phyloP scores from a whole-genome alignment of 345 rosid species.

The Brassica napus region DNA sequence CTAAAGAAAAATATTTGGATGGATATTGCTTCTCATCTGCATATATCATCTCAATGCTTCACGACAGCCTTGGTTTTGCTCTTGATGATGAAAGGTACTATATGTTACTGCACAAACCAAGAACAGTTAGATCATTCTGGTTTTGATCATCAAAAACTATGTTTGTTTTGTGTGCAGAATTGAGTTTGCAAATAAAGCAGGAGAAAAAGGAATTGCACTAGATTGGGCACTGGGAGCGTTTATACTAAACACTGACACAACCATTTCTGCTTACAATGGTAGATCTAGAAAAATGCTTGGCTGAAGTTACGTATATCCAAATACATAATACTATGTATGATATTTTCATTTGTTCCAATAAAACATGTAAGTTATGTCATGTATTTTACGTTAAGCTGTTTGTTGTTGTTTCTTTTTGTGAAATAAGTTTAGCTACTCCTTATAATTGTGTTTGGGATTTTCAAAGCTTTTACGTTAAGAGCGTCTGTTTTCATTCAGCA shows the following conservation, averaged over 20 bases:
- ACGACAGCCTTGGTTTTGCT: slow-evolving; percentile 79
- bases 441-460: background rate
- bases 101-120: background rate
- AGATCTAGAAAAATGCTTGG: slow-evolving; percentile 40
- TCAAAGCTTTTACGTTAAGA: background rate
- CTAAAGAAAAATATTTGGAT: slow-evolving; percentile 57
- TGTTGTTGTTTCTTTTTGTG: background rate
- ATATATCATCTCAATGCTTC: slow-evolving; percentile 77
- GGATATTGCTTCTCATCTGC: slow-evolving; percentile 88
- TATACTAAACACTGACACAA: slow-evolving; percentile 56
- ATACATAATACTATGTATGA: background rate
- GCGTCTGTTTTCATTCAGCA: slow-evolving; percentile 2
- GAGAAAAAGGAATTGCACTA: slow-evolving; percentile 58
- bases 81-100: slow-evolving; percentile 63
- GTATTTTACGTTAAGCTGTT: background rate
- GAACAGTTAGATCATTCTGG: background rate
- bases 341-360: background rate
- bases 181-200: slow-evolving; percentile 56
- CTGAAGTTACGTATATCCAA: slow-evolving; percentile 1
- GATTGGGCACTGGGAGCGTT: slow-evolving; percentile 97
- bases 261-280: slow-evolving; percentile 29
- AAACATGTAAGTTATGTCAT: background rate
- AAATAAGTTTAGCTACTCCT: background rate
- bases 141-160: slow-evolving; percentile 1
- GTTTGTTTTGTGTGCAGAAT: slow-evolving; percentile 48